Evolutionary conservation across 352 stramenopile species (phyloP), one percentile per base, ranked within the genome.

Genomic region (Poterioochromonas sp.): DNA sequence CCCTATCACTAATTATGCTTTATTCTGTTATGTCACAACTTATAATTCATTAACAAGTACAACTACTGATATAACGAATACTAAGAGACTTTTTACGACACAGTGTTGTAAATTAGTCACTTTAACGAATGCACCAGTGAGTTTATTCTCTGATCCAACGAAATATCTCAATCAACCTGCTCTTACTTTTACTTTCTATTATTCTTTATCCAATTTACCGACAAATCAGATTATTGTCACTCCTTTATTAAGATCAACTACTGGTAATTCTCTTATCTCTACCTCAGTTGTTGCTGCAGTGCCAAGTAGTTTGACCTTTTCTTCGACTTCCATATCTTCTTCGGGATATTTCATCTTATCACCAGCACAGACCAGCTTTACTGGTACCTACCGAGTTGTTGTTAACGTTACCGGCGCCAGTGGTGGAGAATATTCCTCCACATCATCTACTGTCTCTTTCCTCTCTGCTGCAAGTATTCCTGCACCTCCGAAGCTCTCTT

Each of bases 1-100:
- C n/a, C 12, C 69, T 22, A 39, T 63, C 2, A 63, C 43, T 2
- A 68, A 11, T n/a, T 76, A 63, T 32, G 39, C 12, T 76, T 37
- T 64, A 2, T 76, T 68, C 32, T 76, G 69, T 35, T 58, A 58
- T 40, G 49, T 63, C 8, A 1, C 3, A 63, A 76, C 69, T 5
- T 11, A 5, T 8, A 1, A 44, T n/a, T 12, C 12, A 20, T 76
- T 35, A 39, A 34, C 49, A 11, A 63, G 22, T 39, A 11, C 37
- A 18, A 34, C 26, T 3, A 5, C 8, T 12, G 39, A 70, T 8
- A 15, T 63, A 43, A 3, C 69, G 18, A 43, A 37, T 8, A 62
- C 69, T 3, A 53, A 60, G 39, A 5, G 5, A 22, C 2, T 8
- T 32, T n/a, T 3, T 40, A 76, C 69, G 2, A 76, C 69, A 63